These are phyloP conservation scores for Aristolochia fimbriata DNA, from an alignment of 164 flowering plant genomes.

Conservation along the genomic window DNA sequence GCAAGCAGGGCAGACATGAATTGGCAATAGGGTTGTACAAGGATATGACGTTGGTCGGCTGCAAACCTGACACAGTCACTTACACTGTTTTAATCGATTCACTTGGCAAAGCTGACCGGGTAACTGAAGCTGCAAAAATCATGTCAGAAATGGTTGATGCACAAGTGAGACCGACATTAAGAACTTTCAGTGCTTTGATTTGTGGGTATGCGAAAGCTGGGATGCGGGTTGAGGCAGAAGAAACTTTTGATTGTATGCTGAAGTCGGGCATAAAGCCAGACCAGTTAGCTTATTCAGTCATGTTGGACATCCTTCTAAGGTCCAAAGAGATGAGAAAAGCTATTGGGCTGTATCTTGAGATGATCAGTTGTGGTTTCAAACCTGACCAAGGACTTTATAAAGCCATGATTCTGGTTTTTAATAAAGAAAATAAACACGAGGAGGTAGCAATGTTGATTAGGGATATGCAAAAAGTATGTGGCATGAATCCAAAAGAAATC, in stretches of 20 bases:
- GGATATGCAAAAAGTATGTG: constrained; percentile 55
- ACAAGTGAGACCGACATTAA: constrained; percentile 69
- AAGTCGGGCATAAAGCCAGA: constrained; percentile 82
- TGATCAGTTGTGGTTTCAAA: constrained; percentile 51
- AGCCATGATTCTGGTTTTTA: constrained; percentile 40
- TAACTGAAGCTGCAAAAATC: constrained; percentile 59
- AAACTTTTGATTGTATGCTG: constrained; percentile 60
- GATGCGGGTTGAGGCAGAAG: constrained; percentile 57
- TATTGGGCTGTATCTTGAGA: constrained; percentile 43
- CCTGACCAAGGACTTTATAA: constrained; percentile 61
- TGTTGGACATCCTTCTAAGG: constrained; percentile 71
- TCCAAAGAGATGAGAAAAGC: constrained; percentile 47
- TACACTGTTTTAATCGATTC: constrained; percentile 87
- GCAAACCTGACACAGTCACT: constrained; percentile 77
- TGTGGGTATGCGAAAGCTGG: constrained; percentile 93
- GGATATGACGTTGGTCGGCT: constrained; percentile 59
- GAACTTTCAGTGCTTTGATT: constrained; percentile 83
- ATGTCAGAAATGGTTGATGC: constrained; percentile 82
- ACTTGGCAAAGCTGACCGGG: constrained; percentile 72
- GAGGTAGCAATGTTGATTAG: constrained; percentile 36
- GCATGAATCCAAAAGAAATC: constrained; percentile 44
- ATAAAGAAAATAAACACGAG: constrained; percentile 38
- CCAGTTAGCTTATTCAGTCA: constrained; percentile 69
- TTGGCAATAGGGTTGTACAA: constrained; percentile 54
- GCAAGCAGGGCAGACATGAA: constrained; percentile 78